These are phyloP conservation scores for Beta corolliflora DNA, from an alignment of 179 eudicot species.

Conservation along the genomic window DNA sequence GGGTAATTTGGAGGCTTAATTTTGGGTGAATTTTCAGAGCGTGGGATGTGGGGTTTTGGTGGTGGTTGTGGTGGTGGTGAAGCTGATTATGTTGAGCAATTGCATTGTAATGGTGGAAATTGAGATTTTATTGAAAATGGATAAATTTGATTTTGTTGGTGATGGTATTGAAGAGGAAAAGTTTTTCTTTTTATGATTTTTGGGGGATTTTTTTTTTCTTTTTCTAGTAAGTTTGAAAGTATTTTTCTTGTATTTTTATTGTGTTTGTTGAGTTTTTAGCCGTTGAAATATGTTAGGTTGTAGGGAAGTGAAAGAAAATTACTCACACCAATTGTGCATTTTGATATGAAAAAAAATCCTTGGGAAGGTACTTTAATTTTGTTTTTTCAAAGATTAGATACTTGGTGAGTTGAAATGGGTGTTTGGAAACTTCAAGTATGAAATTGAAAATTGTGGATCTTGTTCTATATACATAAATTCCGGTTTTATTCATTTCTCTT, in stretches of 20 bases:
- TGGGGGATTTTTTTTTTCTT: background rate
- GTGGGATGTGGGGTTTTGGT: constrained; percentile 7
- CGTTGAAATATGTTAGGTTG: constrained; percentile 6
- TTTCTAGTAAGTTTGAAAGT: background rate
- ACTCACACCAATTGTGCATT: background rate
- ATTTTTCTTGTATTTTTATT: constrained; percentile 3
- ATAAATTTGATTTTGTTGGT: constrained; percentile 6
- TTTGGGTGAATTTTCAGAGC: background rate
- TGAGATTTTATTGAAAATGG: background rate
- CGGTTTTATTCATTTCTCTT: background rate
- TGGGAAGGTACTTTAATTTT: background rate
- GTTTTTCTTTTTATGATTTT: background rate
- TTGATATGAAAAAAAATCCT: background rate
- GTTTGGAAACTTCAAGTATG: background rate
- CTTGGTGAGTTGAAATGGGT: background rate
- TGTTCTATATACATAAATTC: background rate
- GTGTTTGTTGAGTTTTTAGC: background rate
- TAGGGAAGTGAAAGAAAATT: background rate
- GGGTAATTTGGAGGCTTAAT: constrained; percentile 2
- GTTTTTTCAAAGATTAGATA: background rate
- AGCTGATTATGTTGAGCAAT: background rate
- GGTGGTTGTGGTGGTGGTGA: background rate
- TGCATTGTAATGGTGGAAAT: constrained; percentile 13
- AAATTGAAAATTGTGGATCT: background rate
- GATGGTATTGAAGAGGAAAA: background rate